These are phyloP conservation scores for Hymenoscyphus salicellus DNA, from an alignment of 2,329 filamentous ascomycete species.

Conservation along the genomic window DNA sequence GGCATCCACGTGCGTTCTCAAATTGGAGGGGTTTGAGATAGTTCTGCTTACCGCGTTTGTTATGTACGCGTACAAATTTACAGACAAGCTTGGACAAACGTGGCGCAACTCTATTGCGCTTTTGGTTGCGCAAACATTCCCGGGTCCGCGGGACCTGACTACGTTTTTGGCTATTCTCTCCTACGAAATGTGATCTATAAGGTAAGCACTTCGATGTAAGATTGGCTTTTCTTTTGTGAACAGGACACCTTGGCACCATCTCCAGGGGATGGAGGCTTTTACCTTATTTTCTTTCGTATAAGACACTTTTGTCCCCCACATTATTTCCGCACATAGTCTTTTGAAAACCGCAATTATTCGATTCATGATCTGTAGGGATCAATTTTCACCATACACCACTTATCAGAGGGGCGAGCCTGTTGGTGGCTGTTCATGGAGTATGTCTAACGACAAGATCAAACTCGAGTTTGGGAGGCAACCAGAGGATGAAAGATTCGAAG, in stretches of 20 bases:
- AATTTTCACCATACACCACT: slow-evolving; percentile 1
- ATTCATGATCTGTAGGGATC: slow-evolving; percentile 1
- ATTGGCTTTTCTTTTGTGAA: background rate
- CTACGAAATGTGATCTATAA: background rate
- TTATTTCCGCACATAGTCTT: background rate
- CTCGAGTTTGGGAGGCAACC: slow-evolving; percentile 11
- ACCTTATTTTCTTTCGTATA: background rate
- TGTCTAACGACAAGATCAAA: slow-evolving; percentile 19
- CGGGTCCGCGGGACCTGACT: background rate
- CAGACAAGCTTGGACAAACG: background rate
- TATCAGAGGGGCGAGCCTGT: background rate
- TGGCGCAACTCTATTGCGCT: slow-evolving; percentile 1
- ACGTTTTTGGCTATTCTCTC: background rate
- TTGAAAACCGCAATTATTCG: background rate
- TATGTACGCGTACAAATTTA: background rate
- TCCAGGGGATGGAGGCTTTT: background rate
- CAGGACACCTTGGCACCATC: background rate
- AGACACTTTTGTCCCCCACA: background rate
- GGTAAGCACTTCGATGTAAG: background rate
- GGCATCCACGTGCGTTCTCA: background rate
- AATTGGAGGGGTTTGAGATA: background rate
- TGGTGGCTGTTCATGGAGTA: slow-evolving; percentile 8
- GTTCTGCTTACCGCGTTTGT: background rate
- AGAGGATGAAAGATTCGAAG: slow-evolving; percentile 10
- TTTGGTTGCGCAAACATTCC: background rate